A percentile compares a stretch with the other conserved stretches of the same genome.
phyloP scores from a whole-genome alignment of 1,284 basidiomycete species.

The Hortiboletus rubellus region DNA sequence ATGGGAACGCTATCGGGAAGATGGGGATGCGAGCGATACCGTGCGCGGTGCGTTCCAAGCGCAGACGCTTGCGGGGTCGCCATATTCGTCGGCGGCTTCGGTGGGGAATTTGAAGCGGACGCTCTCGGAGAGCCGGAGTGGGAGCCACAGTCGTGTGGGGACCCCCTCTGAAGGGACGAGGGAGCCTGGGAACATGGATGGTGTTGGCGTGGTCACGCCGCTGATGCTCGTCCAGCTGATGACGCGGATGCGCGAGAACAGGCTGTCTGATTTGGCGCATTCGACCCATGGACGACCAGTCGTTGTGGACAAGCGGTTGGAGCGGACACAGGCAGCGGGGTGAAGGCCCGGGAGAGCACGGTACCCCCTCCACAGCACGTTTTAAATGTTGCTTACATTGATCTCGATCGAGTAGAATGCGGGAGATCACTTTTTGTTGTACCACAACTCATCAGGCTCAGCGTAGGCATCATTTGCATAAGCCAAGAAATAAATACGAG shows the following conservation, averaged over 20 bases:
- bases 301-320: slow-evolving; percentile 66
- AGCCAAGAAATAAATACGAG: not conserved
- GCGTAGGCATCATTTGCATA: not conserved
- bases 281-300: slow-evolving; percentile 48
- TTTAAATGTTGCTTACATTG: not conserved
- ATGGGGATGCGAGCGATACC: slow-evolving; percentile 40
- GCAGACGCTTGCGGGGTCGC: slow-evolving; percentile 11
- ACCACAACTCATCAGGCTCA: not conserved
- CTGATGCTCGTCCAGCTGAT: slow-evolving; percentile 54
- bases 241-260: slow-evolving; percentile 66
- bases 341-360: slow-evolving; percentile 12
- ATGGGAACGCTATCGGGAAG: slow-evolving; percentile 81
- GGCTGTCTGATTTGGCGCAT: slow-evolving; percentile 61
- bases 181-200: slow-evolving; percentile 15
- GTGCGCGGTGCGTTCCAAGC: slow-evolving; percentile 16
- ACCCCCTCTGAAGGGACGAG: slow-evolving; percentile 23
- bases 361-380: not conserved
- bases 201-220: slow-evolving; percentile 47
- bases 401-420: not conserved
- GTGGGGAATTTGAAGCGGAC: slow-evolving; percentile 23
- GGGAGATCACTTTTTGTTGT: not conserved
- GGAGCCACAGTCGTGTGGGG: slow-evolving; percentile 22
- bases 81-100: slow-evolving; percentile 17
- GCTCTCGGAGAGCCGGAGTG: slow-evolving; percentile 25
- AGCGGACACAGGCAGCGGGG: slow-evolving; percentile 64